A percentile compares a stretch with the other conserved stretches of the same genome.
Evolutionary conservation across 2,329 filamentous ascomycete genomes (phyloP).

Genomic region (Teratosphaeria viscida): DNA sequence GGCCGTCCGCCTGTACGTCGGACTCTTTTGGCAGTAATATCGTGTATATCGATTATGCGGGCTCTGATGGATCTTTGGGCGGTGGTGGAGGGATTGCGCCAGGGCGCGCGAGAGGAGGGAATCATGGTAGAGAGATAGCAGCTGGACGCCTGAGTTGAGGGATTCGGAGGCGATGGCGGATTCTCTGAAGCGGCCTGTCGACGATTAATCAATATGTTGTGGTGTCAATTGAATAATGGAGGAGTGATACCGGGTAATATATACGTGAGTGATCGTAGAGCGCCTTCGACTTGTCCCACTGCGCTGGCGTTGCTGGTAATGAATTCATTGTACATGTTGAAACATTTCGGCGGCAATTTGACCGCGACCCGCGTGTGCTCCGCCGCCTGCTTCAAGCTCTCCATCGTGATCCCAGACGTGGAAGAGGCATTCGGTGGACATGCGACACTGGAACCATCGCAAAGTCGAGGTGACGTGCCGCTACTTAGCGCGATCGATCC

Average conservation of each 20-base stretch:
- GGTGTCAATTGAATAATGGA: too few species aligned
- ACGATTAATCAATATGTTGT: too few species aligned
- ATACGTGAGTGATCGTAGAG: slow-evolving; percentile 84
- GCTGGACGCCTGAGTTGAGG: slow-evolving; percentile 66
- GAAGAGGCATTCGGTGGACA: background rate
- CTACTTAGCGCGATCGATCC: background rate
- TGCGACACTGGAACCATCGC: background rate
- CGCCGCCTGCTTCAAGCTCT: slow-evolving; percentile 17
- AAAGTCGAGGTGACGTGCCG: background rate
- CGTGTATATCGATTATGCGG: slow-evolving; percentile 54
- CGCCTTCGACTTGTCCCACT: slow-evolving; percentile 90
- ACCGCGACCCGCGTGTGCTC: slow-evolving; percentile 20
- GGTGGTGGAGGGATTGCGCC: slow-evolving; percentile 43
- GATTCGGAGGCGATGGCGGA: slow-evolving; percentile 93
- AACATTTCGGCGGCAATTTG: slow-evolving; percentile 21
- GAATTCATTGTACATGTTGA: slow-evolving; percentile 68
- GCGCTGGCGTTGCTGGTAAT: slow-evolving; percentile 91
- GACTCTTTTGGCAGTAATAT: slow-evolving; percentile 51
- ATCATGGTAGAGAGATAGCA: slow-evolving; percentile 90
- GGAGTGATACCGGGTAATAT: slow-evolving; percentile 59
- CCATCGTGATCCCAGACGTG: slow-evolving; percentile 11
- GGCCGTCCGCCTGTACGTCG: slow-evolving; percentile 70
- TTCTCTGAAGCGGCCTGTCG: slow-evolving; percentile 61
- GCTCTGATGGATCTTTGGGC: slow-evolving; percentile 31
- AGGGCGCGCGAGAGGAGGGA: slow-evolving; percentile 61